A percentile compares a stretch with the other conserved stretches of the same genome.
phyloP scores from a whole-genome alignment of 495 filamentous ascomycete genomes.

The Alectoria sarmentosa region DNA sequence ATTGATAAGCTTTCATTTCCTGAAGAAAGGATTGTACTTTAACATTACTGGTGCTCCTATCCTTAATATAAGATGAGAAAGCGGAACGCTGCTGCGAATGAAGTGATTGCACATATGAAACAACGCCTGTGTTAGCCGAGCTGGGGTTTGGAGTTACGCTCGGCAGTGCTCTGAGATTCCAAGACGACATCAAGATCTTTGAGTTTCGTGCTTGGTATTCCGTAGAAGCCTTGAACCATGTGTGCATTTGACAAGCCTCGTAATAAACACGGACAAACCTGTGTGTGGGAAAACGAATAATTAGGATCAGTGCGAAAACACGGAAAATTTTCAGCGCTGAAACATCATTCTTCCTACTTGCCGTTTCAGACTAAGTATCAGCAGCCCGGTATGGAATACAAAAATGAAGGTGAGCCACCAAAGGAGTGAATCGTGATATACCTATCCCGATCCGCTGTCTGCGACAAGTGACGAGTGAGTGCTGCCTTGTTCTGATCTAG shows the following conservation, averaged over 20 bases:
- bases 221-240: background rate
- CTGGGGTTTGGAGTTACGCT: background rate
- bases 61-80: background rate
- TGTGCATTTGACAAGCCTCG: background rate
- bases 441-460: background rate
- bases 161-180: background rate
- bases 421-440: background rate
- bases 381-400: background rate
- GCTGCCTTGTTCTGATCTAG: background rate
- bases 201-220: background rate
- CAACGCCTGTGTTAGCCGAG: background rate
- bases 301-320: background rate
- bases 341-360: no score
- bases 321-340: no score
- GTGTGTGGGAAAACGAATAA: background rate
- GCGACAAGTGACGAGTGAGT: background rate
- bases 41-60: background rate
- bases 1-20: background rate
- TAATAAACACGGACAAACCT: no score
- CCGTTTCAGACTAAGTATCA: no score
- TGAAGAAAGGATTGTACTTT: background rate
- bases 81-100: background rate
- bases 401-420: background rate
- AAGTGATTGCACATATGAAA: background rate
- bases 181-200: background rate